These are phyloP conservation scores for Avena eriantha DNA, from an alignment of 176 grass and related monocot species.

Conservation along the genomic window DNA sequence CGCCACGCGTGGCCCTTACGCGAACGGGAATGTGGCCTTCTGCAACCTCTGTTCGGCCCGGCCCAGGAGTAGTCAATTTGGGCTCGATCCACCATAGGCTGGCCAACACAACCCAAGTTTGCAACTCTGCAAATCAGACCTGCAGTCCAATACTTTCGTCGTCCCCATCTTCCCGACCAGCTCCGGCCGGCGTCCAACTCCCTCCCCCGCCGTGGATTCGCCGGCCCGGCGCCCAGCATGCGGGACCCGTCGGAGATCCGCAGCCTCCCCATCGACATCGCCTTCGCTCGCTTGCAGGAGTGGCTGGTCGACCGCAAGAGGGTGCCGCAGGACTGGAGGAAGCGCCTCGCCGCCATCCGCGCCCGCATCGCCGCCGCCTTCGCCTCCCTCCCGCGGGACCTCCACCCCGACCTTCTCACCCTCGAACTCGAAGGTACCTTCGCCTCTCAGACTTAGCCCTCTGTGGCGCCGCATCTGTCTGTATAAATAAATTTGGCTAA, in stretches of 20 bases:
- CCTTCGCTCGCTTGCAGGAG: slow-evolving; percentile 87
- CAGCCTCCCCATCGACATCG: slow-evolving; percentile 89
- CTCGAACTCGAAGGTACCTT: slow-evolving; percentile 70
- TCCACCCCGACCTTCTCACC: slow-evolving; percentile 72
- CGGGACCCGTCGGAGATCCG: slow-evolving; percentile 71
- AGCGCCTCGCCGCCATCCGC: slow-evolving; percentile 62
- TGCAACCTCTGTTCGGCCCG: too few species aligned
- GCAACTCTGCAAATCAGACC: background rate
- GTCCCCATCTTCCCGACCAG: background rate
- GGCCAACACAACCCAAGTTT: too few species aligned
- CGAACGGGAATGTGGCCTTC: background rate
- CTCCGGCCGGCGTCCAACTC: slow-evolving; percentile 22
- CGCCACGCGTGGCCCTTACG: slow-evolving; percentile 26
- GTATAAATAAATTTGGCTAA: too few species aligned
- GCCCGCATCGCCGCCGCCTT: slow-evolving; percentile 68
- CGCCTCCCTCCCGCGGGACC: slow-evolving; percentile 64
- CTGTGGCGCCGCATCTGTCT: background rate
- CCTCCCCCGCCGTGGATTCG: background rate
- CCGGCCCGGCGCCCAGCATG: slow-evolving; percentile 43
- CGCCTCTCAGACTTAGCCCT: background rate
- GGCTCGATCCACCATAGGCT: too few species aligned
- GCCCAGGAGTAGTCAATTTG: too few species aligned
- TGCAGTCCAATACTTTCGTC: too few species aligned
- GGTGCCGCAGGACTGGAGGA: slow-evolving; percentile 93
- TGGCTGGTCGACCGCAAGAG: slow-evolving; percentile 98